These are phyloP conservation scores for Suhomyces atakaporum DNA, from an alignment of 1,139 yeast species.

Conservation along the genomic window DNA sequence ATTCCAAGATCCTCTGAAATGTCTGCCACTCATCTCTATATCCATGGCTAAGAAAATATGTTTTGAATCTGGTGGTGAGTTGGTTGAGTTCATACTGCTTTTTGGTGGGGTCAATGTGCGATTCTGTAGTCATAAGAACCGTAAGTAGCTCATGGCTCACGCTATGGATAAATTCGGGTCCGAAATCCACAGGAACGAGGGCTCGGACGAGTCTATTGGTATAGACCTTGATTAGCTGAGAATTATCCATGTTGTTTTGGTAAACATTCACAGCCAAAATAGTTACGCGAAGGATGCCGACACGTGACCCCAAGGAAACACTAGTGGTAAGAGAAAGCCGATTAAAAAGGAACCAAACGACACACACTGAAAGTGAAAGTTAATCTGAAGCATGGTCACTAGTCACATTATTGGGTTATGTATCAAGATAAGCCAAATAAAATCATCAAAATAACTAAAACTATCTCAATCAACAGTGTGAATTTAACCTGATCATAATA, in stretches of 20 bases:
- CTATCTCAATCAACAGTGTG: no score
- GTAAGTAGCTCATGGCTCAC: slow-evolving; percentile 32
- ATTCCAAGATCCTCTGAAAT: slow-evolving; percentile 35
- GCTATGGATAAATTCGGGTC: slow-evolving; percentile 39
- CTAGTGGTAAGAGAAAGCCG: no score
- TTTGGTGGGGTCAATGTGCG: slow-evolving; percentile 9
- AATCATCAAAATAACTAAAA: no score
- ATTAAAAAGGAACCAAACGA: no score
- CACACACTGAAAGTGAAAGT: no score
- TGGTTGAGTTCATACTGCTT: slow-evolving; percentile 20
- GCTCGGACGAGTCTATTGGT: slow-evolving; percentile 40
- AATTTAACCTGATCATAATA: no score
- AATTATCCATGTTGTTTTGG: slow-evolving; percentile 26
- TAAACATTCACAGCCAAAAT: slow-evolving; percentile 4
- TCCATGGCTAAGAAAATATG: slow-evolving; percentile 29
- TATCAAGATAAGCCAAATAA: no score
- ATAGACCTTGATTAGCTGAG: slow-evolving; percentile 38
- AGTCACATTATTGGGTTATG: no score
- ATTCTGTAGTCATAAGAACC: slow-evolving; percentile 17
- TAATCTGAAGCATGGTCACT: no score
- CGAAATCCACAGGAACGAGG: slow-evolving; percentile 42
- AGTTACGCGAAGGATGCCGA: background rate
- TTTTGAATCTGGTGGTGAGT: slow-evolving; percentile 27
- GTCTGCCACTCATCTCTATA: slow-evolving; percentile 32
- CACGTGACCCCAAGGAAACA: background rate